Conservation (phyloP, 441 rosid species). For the Populus hybrid region DNA sequence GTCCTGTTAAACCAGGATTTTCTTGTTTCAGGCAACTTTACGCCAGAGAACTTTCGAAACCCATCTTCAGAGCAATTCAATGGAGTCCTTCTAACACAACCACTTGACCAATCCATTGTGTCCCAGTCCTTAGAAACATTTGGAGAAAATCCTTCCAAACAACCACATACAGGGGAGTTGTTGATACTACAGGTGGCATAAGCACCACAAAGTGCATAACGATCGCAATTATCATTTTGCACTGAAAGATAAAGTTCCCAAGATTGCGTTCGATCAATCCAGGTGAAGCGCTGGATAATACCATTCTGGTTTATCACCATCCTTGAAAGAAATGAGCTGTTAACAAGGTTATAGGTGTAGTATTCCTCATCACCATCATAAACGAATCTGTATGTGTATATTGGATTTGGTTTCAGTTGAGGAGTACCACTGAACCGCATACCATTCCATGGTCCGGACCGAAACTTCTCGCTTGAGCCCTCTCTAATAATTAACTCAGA, state of each 20-base stretch:
- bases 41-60: not conserved
- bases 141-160: not conserved
- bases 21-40: slow-evolving; percentile 7
- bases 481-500: slow-evolving; percentile 19
- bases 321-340: slow-evolving; percentile 17
- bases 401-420: slow-evolving; percentile 5
- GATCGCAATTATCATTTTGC: slow-evolving; percentile 9
- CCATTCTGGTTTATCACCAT: slow-evolving; percentile 15
- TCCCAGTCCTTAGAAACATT: not conserved
- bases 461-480: not conserved
- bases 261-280: not conserved
- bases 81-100: slow-evolving; percentile 7
- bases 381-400: slow-evolving; percentile 7
- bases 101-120: slow-evolving; percentile 9
- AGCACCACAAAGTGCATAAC: slow-evolving; percentile 10
- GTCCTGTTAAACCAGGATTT: not conserved
- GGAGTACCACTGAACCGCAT: slow-evolving; percentile 19
- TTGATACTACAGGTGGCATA: not conserved
- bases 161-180: slow-evolving; percentile 1
- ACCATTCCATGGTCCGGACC: slow-evolving; percentile 31
- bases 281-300: not conserved
- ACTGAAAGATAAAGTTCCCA: not conserved
- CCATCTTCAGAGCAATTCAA: slow-evolving; percentile 9
- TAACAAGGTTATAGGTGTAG: not conserved
- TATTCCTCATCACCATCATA: slow-evolving; percentile 10